These are phyloP conservation scores for Smallanthus sonchifolius DNA, from an alignment of 129 eudicot species.

Conservation along the genomic window DNA sequence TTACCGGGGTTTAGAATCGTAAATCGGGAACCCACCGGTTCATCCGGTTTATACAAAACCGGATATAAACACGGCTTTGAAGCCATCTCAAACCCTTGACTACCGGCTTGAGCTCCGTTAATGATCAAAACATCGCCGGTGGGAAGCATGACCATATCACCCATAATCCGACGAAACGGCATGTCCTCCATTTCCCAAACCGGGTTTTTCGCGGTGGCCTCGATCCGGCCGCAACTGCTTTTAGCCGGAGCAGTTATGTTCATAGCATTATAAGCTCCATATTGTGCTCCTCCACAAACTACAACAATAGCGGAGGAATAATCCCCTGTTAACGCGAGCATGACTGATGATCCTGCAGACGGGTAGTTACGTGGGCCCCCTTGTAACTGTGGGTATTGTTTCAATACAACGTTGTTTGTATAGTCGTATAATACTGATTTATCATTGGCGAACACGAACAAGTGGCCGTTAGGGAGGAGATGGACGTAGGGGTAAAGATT, in stretches of 20 bases:
- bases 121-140: slow-evolving; percentile 62
- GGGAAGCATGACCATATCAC: slow-evolving; percentile 87
- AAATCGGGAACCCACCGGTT: slow-evolving; percentile 56
- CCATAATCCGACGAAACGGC: slow-evolving; percentile 80
- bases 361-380: slow-evolving; percentile 92
- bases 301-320: slow-evolving; percentile 52
- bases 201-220: slow-evolving; percentile 44
- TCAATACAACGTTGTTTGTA: slow-evolving; percentile 26
- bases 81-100: slow-evolving; percentile 68
- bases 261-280: slow-evolving; percentile 48
- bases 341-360: slow-evolving; percentile 76
- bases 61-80: slow-evolving; percentile 63
- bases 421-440: slow-evolving; percentile 56
- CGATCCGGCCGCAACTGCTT: slow-evolving; percentile 68
- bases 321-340: slow-evolving; percentile 62
- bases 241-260: slow-evolving; percentile 42
- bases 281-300: slow-evolving; percentile 76
- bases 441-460: slow-evolving; percentile 74
- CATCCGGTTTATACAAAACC: slow-evolving; percentile 56
- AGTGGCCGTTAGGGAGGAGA: slow-evolving; percentile 56
- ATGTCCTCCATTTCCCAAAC: slow-evolving; percentile 86
- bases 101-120: slow-evolving; percentile 75
- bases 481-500: slow-evolving; percentile 79
- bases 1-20: slow-evolving; percentile 44
- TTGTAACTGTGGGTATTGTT: slow-evolving; percentile 39